Evolutionary conservation across 805 yeast species (phyloP), one percentile per base, ranked within the genome.

Genomic region (Saccharomycopsis guyanensis): DNA sequence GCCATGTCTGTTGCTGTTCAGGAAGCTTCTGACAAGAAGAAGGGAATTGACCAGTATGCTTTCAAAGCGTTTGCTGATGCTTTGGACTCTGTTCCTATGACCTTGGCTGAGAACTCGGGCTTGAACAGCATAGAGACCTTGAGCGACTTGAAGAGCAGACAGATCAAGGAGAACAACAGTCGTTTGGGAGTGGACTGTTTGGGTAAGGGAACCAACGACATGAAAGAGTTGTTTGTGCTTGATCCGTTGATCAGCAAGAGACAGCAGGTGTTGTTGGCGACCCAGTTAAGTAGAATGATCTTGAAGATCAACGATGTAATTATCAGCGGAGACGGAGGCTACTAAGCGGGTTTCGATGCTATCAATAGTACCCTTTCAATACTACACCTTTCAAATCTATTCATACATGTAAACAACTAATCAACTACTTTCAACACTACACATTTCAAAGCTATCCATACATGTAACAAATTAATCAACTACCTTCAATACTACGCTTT

Each of bases 161-260:
- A 98, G 34, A 74, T 93, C 54, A 95, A 93, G 61, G 74, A 93
- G 58, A 80, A 85, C 60, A 72, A 72, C 34, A 98, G 98, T 52
- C 69, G 65, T 38, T 80, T 93, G 51, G 95, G 88, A 12, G 98
- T 93, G 43, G 98, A 93, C 66, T 89, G 97, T 69, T 70, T 94
- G 60, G 95, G 94, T 53, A 75, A 73, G 55, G 93, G 93, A 42
- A 77, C 85, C 41, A 86, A 82, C 62, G 94, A 93, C 63, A 91
- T 93, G 94, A 78, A 95, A 64, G 94, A 88, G 52, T 66, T 82
- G 56, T 97, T 97, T 19, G 77, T 91, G 56, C 88, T 93, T 43
- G 99, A 93, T 65, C 97, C 99, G 46, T 78, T 87, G 62, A 89
- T 93, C 57, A 97, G 98, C 59, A 93, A 93, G 73, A 88, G 86